Evolutionary conservation across 2,329 filamentous ascomycete species (phyloP).

Genomic region (Penicillium brasilianum): DNA sequence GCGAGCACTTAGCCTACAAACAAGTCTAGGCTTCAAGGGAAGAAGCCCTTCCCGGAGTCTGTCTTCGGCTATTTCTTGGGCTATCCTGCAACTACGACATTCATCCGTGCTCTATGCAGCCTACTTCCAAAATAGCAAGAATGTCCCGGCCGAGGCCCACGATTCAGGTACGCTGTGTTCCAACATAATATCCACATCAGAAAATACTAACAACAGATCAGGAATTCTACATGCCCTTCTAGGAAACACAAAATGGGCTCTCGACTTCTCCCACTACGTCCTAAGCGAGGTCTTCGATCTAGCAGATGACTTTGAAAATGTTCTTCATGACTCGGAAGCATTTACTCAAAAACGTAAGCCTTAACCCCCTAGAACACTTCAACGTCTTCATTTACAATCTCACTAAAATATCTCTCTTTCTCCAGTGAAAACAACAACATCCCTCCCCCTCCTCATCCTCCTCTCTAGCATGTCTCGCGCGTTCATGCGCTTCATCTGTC

Average conservation of each 20-base stretch:
- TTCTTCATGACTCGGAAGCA: conserved; percentile 41
- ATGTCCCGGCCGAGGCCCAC: conserved; percentile 52
- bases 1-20: conserved; percentile 77
- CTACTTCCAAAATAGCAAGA: conserved; percentile 68
- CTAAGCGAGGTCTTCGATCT: conserved; percentile 59
- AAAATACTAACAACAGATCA: conserved; percentile 34
- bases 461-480: conserved; percentile 76
- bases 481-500: conserved; percentile 72
- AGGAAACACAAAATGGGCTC: conserved; percentile 77
- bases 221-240: conserved; percentile 75
- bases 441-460: conserved; percentile 59
- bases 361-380: neutral
- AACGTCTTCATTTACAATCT: neutral
- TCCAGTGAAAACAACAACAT: conserved; percentile 44
- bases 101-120: conserved; percentile 66
- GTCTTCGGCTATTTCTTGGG: conserved; percentile 74
- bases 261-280: conserved; percentile 66
- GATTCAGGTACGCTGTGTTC: conserved; percentile 59
- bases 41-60: conserved; percentile 67
- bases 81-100: conserved; percentile 75
- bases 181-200: neutral
- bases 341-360: conserved; percentile 44
- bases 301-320: conserved; percentile 44
- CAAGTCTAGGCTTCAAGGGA: conserved; percentile 74
- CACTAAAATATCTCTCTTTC: conserved; percentile 9